Percentiles rank a stretch among this genome's conserved stretches.
Conservation (phyloP, 768 basidiomycete genomes). For the Podaxis rugospora region DNA sequence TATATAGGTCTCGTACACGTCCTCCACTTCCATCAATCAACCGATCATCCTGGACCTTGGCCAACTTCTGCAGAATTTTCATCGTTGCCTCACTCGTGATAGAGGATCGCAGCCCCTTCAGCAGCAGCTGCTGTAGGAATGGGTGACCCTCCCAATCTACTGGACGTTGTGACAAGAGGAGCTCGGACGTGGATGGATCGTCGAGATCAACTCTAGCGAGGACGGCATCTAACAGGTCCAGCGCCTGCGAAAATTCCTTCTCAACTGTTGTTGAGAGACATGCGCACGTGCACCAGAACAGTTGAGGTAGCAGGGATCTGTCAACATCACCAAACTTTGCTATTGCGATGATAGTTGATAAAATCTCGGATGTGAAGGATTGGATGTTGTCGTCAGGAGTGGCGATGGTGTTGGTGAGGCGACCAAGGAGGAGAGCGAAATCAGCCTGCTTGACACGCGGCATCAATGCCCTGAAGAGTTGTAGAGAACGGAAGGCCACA, state of each 20-base stretch:
- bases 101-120: slow-evolving; percentile 79
- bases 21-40: slow-evolving; percentile 69
- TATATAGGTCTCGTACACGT: slow-evolving; percentile 79
- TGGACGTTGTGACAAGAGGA: slow-evolving; percentile 66
- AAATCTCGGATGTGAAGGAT: slow-evolving; percentile 77
- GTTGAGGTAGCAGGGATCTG: slow-evolving; percentile 63
- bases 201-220: slow-evolving; percentile 69
- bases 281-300: slow-evolving; percentile 85
- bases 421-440: slow-evolving; percentile 74
- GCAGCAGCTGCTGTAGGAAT: slow-evolving; percentile 63
- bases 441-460: slow-evolving; percentile 67
- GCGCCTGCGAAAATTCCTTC: slow-evolving; percentile 65
- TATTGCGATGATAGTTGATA: slow-evolving; percentile 68
- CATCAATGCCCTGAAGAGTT: slow-evolving; percentile 80
- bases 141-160: slow-evolving; percentile 62
- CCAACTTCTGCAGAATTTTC: slow-evolving; percentile 57
- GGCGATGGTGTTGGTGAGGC: slow-evolving; percentile 81
- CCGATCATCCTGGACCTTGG: slow-evolving; percentile 53
- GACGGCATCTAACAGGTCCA: slow-evolving; percentile 61
- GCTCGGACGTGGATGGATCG: slow-evolving; percentile 61
- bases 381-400: slow-evolving; percentile 74
- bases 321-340: slow-evolving; percentile 54
- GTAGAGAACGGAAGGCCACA: slow-evolving; percentile 83
- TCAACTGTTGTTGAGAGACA: slow-evolving; percentile 82
- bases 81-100: slow-evolving; percentile 64